These are phyloP conservation scores for Tylopilus balloui DNA, from an alignment of 768 basidiomycete species.

Conservation along the genomic window DNA sequence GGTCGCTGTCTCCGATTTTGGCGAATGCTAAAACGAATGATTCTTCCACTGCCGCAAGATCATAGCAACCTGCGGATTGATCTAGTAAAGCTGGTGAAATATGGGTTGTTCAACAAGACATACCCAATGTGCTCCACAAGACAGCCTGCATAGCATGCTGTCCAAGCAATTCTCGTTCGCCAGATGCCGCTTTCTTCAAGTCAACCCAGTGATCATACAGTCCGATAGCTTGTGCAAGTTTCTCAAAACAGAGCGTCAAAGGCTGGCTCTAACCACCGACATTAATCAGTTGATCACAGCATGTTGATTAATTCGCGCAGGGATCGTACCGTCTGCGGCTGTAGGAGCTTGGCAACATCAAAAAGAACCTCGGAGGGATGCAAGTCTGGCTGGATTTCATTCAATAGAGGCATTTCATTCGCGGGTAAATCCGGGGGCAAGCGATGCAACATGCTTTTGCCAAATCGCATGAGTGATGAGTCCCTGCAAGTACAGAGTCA, in stretches of 20 bases:
- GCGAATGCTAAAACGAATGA: constrained; percentile 66
- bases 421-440: constrained; percentile 43
- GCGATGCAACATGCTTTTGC: constrained; percentile 62
- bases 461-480: constrained; percentile 11
- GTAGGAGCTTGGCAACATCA: constrained; percentile 73
- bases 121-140: constrained; percentile 69
- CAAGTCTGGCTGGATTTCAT: constrained; percentile 71
- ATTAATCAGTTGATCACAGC: constrained; percentile 9
- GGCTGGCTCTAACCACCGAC: constrained; percentile 58
- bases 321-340: constrained; percentile 52
- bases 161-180: constrained; percentile 62
- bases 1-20: constrained; percentile 52
- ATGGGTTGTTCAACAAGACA: constrained; percentile 4
- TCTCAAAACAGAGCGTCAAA: constrained; percentile 61
- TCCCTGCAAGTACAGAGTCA: not conserved
- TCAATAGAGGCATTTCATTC: constrained; percentile 49
- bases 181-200: constrained; percentile 43
- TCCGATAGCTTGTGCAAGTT: constrained; percentile 60
- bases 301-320: not conserved
- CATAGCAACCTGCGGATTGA: constrained; percentile 51
- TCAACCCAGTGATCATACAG: constrained; percentile 73
- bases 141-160: constrained; percentile 71
- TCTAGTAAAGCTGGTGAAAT: constrained; percentile 9
- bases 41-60: constrained; percentile 63
- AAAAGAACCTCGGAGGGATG: constrained; percentile 74